These are phyloP conservation scores for Cordyceps cicadae DNA, from an alignment of 2,329 filamentous ascomycete genomes.

Conservation along the genomic window DNA sequence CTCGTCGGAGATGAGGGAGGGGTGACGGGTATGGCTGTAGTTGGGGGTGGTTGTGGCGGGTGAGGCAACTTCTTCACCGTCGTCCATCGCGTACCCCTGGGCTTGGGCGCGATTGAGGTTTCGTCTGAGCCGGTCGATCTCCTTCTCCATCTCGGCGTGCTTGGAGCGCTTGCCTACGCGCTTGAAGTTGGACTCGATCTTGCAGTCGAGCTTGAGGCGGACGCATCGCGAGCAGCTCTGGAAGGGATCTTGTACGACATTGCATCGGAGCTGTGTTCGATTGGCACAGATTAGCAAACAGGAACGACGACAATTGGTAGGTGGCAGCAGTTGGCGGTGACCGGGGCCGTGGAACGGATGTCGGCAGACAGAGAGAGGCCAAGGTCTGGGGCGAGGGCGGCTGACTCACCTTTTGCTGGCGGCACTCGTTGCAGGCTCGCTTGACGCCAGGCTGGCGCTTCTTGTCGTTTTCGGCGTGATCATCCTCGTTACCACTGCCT, in stretches of 20 bases:
- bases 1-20: slow-evolving; percentile 58
- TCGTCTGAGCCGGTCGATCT: slow-evolving; percentile 61
- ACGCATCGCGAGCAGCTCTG: slow-evolving; percentile 68
- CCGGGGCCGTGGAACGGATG: neutral
- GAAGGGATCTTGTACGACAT: slow-evolving; percentile 75
- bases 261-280: slow-evolving; percentile 60
- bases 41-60: slow-evolving; percentile 46
- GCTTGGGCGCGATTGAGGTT: slow-evolving; percentile 51
- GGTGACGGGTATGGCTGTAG: slow-evolving; percentile 53
- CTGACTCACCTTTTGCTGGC: slow-evolving; percentile 70
- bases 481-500: slow-evolving; percentile 50
- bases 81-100: slow-evolving; percentile 47
- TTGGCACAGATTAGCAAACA: slow-evolving; percentile 6
- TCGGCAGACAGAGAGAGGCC: neutral
- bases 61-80: slow-evolving; percentile 52
- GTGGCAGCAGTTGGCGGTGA: neutral
- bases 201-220: slow-evolving; percentile 72
- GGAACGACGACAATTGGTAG: neutral
- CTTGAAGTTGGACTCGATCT: slow-evolving; percentile 84
- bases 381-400: neutral
- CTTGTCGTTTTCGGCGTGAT: slow-evolving; percentile 47
- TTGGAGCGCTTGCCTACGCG: slow-evolving; percentile 73
- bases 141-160: slow-evolving; percentile 79
- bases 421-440: slow-evolving; percentile 75
- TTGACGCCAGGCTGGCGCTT: slow-evolving; percentile 63